phyloP scores from a whole-genome alignment of 2,329 filamentous ascomycete genomes.

The Zalaria obscura region DNA sequence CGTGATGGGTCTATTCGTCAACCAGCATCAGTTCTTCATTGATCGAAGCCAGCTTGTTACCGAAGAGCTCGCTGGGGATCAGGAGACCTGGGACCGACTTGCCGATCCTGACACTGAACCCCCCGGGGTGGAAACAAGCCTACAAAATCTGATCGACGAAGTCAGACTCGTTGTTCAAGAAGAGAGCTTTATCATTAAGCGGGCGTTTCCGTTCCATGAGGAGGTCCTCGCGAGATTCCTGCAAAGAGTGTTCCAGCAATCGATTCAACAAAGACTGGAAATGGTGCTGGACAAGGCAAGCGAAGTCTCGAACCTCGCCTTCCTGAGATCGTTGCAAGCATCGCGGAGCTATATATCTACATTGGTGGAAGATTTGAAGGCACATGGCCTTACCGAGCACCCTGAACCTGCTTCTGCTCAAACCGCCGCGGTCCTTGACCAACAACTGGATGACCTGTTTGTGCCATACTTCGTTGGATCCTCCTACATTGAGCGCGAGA shows the following conservation, averaged over 20 bases:
- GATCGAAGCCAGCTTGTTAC: constrained; percentile 83
- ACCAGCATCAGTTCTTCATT: constrained; percentile 99
- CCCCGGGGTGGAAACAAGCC: constrained; percentile 76
- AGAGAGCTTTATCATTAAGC: constrained; percentile 91
- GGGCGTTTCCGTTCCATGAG: constrained; percentile 91
- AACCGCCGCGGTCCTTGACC: constrained; percentile 57
- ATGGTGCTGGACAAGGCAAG: constrained; percentile 92
- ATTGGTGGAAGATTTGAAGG: constrained; percentile 83
- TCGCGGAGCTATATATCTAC: constrained; percentile 78
- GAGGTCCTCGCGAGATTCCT: constrained; percentile 87
- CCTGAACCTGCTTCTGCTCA: constrained; percentile 82
- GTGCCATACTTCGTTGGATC: constrained; percentile 52
- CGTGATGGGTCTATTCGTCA: constrained; percentile 91
- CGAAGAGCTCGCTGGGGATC: constrained; percentile 66
- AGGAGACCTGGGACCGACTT: constrained; percentile 69
- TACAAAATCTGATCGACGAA: constrained; percentile 87
- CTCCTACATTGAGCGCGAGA: constrained; percentile 52
- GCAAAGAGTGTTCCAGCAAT: constrained; percentile 94
- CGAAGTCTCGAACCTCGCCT: constrained; percentile 80
- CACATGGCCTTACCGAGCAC: constrained; percentile 87
- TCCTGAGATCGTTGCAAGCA: constrained; percentile 78
- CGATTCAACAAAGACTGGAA: constrained; percentile 88
- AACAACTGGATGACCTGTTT: constrained; percentile 53
- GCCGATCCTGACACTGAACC: constrained; percentile 90
- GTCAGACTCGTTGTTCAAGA: constrained; percentile 93